Conservation (phyloP, 768 basidiomycete species). For the Candolleomyces eurysporus region DNA sequence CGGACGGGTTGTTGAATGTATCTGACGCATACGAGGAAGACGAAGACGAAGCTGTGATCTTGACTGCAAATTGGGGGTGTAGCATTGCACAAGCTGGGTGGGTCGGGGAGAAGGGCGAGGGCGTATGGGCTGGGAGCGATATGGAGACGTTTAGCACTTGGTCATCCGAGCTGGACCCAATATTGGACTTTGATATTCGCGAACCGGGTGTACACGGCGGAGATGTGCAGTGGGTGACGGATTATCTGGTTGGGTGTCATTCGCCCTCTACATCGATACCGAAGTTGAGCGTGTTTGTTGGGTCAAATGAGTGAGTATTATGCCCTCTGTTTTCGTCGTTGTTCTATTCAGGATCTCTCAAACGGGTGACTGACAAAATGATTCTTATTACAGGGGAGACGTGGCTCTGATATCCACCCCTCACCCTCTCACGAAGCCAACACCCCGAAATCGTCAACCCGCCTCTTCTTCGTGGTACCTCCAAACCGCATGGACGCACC, state of each 20-base stretch:
- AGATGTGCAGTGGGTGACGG: constrained; percentile 69
- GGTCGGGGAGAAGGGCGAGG: constrained; percentile 31
- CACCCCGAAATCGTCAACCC: not conserved
- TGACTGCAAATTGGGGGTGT: constrained; percentile 85
- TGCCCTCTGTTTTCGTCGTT: not conserved
- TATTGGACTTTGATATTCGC: constrained; percentile 61
- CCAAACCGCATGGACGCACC: constrained; percentile 50
- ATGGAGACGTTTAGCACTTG: constrained; percentile 94
- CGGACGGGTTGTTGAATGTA: constrained; percentile 78
- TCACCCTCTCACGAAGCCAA: not conserved
- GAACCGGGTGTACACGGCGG: constrained; percentile 57
- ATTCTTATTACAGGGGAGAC: constrained; percentile 46
- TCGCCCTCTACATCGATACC: constrained; percentile 23
- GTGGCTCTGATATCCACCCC: constrained; percentile 46
- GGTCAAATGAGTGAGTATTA: constrained; percentile 66
- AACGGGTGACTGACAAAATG: not conserved
- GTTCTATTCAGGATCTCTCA: not conserved
- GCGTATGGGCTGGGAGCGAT: constrained; percentile 83
- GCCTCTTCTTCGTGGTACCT: constrained; percentile 49
- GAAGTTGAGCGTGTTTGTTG: constrained; percentile 56
- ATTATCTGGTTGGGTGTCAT: constrained; percentile 66
- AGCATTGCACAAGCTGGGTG: constrained; percentile 78
- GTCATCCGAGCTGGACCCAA: constrained; percentile 69
- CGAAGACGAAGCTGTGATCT: constrained; percentile 81
- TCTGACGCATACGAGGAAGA: constrained; percentile 74